Conservation (phyloP, 305 asterid species). For the Fraxinus baroniana region DNA sequence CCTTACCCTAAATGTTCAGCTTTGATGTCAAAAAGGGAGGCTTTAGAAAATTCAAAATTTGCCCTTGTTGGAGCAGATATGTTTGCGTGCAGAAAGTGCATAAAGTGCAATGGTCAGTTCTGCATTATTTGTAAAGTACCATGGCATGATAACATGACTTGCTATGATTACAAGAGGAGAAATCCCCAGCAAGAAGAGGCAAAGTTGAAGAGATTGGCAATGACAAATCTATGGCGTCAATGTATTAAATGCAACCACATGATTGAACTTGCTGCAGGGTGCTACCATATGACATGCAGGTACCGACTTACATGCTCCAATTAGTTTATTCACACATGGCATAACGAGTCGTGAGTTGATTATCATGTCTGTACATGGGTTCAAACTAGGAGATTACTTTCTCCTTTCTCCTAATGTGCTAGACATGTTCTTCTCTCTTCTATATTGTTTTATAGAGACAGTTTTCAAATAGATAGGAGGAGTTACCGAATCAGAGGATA, state of each 20-base stretch:
- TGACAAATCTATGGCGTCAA: conserved; percentile 70
- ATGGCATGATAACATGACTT: conserved; percentile 62
- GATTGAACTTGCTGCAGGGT: conserved; percentile 83
- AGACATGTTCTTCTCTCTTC: neutral
- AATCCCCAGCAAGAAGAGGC: conserved; percentile 54
- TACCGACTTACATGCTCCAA: conserved; percentile 26
- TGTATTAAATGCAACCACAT: conserved; percentile 84
- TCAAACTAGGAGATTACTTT: neutral
- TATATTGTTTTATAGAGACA: neutral
- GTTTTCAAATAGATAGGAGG: neutral
- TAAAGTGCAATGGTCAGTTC: conserved; percentile 49
- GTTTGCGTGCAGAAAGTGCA: conserved; percentile 49
- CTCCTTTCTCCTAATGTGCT: neutral
- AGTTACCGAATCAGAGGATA: neutral
- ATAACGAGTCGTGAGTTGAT: conserved; percentile 8
- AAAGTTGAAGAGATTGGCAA: conserved; percentile 66
- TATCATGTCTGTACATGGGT: neutral
- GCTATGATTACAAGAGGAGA: conserved; percentile 42
- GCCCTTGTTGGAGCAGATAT: conserved; percentile 24
- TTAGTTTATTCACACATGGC: conserved; percentile 12
- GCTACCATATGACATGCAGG: conserved; percentile 98
- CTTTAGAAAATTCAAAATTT: conserved; percentile 35
- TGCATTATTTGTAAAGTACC: conserved; percentile 75
- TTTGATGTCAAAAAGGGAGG: conserved; percentile 67
- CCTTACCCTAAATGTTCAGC: conserved; percentile 85